These are phyloP conservation scores for Auriscalpium microsporum DNA, from an alignment of 768 basidiomycete genomes.

Conservation along the genomic window DNA sequence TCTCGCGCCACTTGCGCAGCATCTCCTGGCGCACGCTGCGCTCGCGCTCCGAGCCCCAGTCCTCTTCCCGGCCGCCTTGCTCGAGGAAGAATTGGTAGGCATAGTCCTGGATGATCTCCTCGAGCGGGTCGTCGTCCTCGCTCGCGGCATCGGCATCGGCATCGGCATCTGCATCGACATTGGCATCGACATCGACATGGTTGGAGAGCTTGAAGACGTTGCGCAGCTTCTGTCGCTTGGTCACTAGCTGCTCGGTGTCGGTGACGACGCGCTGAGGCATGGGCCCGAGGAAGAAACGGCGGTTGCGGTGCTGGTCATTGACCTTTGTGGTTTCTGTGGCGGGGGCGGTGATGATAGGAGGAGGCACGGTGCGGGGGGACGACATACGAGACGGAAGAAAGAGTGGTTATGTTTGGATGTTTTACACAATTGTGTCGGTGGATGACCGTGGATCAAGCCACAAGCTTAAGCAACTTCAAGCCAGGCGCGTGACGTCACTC, in stretches of 20 bases:
- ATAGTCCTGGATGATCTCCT: conserved; percentile 46
- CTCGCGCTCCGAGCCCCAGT: conserved; percentile 57
- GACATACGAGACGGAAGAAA: neutral
- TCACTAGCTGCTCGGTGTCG: conserved; percentile 12
- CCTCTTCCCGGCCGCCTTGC: conserved; percentile 53
- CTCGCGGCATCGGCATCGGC: conserved; percentile 9
- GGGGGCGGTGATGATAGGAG: conserved; percentile 7
- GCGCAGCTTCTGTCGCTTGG: conserved; percentile 11
- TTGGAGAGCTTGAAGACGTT: conserved; percentile 16
- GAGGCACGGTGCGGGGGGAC: conserved; percentile 4
- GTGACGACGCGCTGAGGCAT: conserved; percentile 55
- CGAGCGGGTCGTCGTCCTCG: conserved; percentile 31
- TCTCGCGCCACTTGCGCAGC: conserved; percentile 52
- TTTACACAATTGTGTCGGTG: too few species aligned
- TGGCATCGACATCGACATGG: conserved; percentile 16
- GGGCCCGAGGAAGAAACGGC: conserved; percentile 67
- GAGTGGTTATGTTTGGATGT: too few species aligned
- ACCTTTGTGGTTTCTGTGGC: neutral
- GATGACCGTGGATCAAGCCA: too few species aligned
- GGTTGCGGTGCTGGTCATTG: conserved; percentile 28
- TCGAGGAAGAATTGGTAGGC: conserved; percentile 57
- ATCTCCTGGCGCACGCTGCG: conserved; percentile 46
- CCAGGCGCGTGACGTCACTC: too few species aligned
- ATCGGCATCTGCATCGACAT: too few species aligned
- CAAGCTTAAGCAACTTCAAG: too few species aligned